phyloP scores from a whole-genome alignment of 768 basidiomycete species.

The Tephrocybe rancida region DNA sequence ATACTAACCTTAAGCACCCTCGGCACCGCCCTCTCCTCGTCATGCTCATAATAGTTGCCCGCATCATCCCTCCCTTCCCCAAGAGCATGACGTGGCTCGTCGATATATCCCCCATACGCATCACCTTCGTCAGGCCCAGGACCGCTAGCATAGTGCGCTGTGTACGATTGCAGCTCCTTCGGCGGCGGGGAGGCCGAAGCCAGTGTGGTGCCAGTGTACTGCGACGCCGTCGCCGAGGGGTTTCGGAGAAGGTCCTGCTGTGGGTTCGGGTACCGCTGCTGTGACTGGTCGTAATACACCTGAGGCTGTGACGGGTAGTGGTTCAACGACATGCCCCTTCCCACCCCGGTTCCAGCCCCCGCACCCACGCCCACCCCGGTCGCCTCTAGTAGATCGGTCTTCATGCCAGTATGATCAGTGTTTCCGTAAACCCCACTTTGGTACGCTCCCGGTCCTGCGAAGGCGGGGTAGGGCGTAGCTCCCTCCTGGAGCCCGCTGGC shows the following conservation, averaged over 20 bases:
- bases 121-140: constrained; percentile 11
- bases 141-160: background rate
- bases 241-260: background rate
- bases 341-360: constrained; percentile 2
- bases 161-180: background rate
- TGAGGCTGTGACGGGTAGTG: background rate
- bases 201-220: background rate
- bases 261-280: background rate
- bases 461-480: constrained; percentile 38
- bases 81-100: background rate
- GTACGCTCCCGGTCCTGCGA: constrained; percentile 29
- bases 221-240: background rate
- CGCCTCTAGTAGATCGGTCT: constrained; percentile 18
- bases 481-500: constrained; percentile 38
- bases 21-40: background rate
- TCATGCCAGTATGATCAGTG: background rate
- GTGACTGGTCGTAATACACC: background rate
- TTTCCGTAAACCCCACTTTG: background rate
- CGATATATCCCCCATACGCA: constrained; percentile 36
- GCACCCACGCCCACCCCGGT: constrained; percentile 17
- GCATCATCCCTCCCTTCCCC: background rate
- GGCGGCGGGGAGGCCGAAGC: background rate
- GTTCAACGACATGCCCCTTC: constrained; percentile 22
- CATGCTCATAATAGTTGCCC: background rate
- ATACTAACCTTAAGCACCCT: constrained; percentile 2